Base-by-base conservation (phyloP, 345 rosid genomes). In the Stellera chamaejasme region DNA sequence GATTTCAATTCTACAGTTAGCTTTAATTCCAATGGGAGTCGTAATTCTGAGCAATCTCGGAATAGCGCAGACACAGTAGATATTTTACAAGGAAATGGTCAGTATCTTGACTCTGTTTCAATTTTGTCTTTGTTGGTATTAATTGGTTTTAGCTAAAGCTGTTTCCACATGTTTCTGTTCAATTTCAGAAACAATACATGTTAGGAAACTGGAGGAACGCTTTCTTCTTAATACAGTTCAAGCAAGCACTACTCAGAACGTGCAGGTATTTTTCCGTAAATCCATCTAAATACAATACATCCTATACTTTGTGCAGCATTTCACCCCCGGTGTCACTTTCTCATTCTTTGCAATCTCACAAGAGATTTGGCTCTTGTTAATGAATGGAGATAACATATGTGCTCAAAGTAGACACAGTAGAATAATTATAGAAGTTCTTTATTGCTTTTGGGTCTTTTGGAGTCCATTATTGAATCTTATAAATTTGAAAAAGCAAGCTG, bases 161-260 rank as follows among this genome's bases (percentile, higher is more conserved):
- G 45, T 56, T 39, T n/a, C 28, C 44, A 27, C 41, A 32, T 54
- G 59, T 44, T 55, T 46, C 19, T 39, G 69, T 16, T 47, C 43
- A 43, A 48, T 70, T 63, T 70, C 77, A 83, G 98, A 83, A 67
- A 68, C 69, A 27, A 57, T 69, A 54, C 70, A 27, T 50, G 72
- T 58, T 62, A 59, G 45, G 51, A 68, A 51, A 59, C 76, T 64
- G 27, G 70, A 63, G 55, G 69, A 57, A 46, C 49, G 50, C 51
- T 64, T 63, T 69, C 66, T 65, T 61, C 77, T 61, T 63, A 61
- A 68, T 47, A 52, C 54, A 26, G 45, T 48, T 19, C 25, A 43
- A 53, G 27, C 58, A 2, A 69, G 52, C 60, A 69, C 87, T 27
- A 64, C 9, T 55, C 68, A 58, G 45, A 67, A 78, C 91, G 96